These are phyloP conservation scores for Centrapalus pauciflorus DNA, from an alignment of 129 eudicot species.

Conservation along the genomic window DNA sequence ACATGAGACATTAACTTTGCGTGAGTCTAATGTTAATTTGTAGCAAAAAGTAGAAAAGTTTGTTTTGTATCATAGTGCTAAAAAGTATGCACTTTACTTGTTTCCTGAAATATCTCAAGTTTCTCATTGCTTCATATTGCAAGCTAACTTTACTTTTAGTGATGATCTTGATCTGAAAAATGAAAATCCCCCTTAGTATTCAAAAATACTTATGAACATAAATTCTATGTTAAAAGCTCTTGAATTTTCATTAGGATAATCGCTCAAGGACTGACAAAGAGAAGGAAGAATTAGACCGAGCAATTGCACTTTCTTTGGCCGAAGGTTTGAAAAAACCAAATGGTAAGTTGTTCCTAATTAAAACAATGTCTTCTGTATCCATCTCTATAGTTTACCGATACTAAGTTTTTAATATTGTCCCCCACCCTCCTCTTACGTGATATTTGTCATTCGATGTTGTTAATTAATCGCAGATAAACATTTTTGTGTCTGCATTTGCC, in stretches of 20 bases:
- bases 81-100: slow-evolving; percentile 32
- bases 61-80: slow-evolving; percentile 25
- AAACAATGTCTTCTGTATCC: background rate
- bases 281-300: slow-evolving; percentile 83
- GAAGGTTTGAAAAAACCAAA: slow-evolving; percentile 74
- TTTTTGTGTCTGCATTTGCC: slow-evolving; percentile 9
- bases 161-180: slow-evolving; percentile 19
- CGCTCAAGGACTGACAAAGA: slow-evolving; percentile 62
- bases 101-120: background rate
- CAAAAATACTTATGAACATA: background rate
- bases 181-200: slow-evolving; percentile 19
- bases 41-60: slow-evolving; percentile 23
- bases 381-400: background rate
- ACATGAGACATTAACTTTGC: slow-evolving; percentile 19
- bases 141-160: slow-evolving; percentile 26
- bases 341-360: slow-evolving; percentile 28
- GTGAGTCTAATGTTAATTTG: slow-evolving; percentile 8
- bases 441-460: background rate
- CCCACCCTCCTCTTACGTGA: background rate
- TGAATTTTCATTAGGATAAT: slow-evolving; percentile 56
- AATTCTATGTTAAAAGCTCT: slow-evolving; percentile 1
- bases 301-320: slow-evolving; percentile 73
- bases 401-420: background rate
- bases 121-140: background rate
- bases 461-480: background rate